Percentiles rank a stretch among this genome's conserved stretches.
phyloP scores from a whole-genome alignment of 2,329 filamentous ascomycete genomes.

The Microsporum canis region DNA sequence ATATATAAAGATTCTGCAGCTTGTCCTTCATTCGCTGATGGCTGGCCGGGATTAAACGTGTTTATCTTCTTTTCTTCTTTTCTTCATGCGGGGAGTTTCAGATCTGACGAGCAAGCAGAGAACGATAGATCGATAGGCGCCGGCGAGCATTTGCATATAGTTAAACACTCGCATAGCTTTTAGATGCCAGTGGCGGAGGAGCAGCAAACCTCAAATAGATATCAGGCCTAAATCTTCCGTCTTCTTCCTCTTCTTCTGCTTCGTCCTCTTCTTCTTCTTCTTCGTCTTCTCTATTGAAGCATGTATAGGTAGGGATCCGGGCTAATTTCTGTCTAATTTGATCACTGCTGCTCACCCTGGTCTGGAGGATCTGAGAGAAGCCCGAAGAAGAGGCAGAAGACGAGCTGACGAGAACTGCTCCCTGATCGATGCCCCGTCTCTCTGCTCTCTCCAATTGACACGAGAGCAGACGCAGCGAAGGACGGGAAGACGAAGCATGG shows the following conservation, averaged over 20 bases:
- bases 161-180: neutral
- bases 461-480: neutral
- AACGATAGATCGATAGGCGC: neutral
- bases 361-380: neutral
- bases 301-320: neutral
- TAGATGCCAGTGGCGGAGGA: neutral
- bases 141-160: neutral
- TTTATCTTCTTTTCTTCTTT: neutral
- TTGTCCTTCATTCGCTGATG: conserved; percentile 1
- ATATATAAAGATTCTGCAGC: neutral
- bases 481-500: neutral
- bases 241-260: neutral
- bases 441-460: neutral
- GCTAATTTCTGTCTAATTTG: neutral
- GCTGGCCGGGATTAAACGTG: neutral
- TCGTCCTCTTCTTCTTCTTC: neutral
- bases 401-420: too few relatives aligned
- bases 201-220: neutral
- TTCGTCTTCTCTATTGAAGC: neutral
- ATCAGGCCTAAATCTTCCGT: neutral
- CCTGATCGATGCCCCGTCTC: neutral
- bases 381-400: too few relatives aligned
- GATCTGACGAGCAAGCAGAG: neutral
- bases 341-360: neutral
- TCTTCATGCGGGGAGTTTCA: neutral